Evolutionary conservation across 2,329 filamentous ascomycete species (phyloP).

Genomic region (Sclerotiophoma versabilis): DNA sequence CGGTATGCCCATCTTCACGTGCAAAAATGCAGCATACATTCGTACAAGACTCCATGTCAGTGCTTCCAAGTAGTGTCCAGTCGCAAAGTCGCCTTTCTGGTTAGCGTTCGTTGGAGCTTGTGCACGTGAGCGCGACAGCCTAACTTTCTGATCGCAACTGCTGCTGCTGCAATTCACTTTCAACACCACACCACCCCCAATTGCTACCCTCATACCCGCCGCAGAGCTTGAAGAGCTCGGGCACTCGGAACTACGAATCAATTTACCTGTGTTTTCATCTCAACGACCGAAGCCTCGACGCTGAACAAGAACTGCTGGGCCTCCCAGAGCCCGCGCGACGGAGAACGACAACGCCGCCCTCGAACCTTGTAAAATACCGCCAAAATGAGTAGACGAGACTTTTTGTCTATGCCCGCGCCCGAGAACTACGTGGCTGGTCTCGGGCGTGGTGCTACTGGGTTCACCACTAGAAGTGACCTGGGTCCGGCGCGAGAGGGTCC

Average conservation of each 20-base stretch:
- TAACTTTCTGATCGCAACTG: slow-evolving; percentile 23
- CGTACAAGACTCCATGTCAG: not conserved
- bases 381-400: slow-evolving; percentile 77
- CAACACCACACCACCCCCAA: not conserved
- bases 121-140: slow-evolving; percentile 30
- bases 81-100: slow-evolving; percentile 32
- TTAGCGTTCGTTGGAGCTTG: slow-evolving; percentile 19
- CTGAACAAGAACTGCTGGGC: slow-evolving; percentile 2
- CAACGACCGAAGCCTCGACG: not conserved
- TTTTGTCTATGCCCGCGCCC: slow-evolving; percentile 78
- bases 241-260: not conserved
- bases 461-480: slow-evolving; percentile 95
- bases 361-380: slow-evolving; percentile 13
- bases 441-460: slow-evolving; percentile 95
- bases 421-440: slow-evolving; percentile 84
- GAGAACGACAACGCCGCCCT: not conserved
- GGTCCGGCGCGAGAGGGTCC: slow-evolving; percentile 94
- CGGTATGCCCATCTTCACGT: no score
- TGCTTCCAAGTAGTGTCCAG: not conserved
- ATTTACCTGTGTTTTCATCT: not conserved
- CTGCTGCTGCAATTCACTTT: not conserved
- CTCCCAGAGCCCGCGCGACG: slow-evolving; percentile 2
- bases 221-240: not conserved
- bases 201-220: not conserved
- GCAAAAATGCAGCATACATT: no score